Conservation (phyloP, 1,139 yeast species). For the Hyphopichia khmerensis region DNA sequence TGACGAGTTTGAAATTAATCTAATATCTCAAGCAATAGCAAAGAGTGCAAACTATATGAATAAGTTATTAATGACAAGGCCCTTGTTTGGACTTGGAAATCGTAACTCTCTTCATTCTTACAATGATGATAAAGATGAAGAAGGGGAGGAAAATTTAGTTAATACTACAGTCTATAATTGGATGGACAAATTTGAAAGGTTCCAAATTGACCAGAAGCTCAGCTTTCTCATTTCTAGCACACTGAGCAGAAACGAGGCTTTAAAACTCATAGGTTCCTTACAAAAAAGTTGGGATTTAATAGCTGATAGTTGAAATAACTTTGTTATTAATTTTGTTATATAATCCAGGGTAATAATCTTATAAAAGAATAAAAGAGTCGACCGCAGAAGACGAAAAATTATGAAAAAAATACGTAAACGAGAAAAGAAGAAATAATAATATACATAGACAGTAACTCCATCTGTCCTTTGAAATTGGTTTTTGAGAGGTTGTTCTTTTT, state of each 20-base stretch:
- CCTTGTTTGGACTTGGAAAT: constrained; percentile 12
- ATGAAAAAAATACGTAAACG: background rate
- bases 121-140: background rate
- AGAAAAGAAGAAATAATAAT: constrained; percentile 4
- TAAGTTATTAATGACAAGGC: constrained; percentile 21
- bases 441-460: constrained; percentile 1
- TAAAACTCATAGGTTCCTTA: constrained; percentile 12
- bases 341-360: too few relatives aligned
- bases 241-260: constrained; percentile 4
- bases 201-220: constrained; percentile 22
- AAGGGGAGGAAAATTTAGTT: background rate
- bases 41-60: constrained; percentile 28
- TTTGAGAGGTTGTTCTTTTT: too few relatives aligned
- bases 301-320: background rate
- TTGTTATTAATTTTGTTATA: too few relatives aligned
- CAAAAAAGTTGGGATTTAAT: constrained; percentile 21
- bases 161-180: constrained; percentile 4
- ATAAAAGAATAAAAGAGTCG: too few relatives aligned
- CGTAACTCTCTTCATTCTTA: background rate
- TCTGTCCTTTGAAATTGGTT: background rate
- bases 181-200: constrained; percentile 9
- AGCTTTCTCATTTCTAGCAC: constrained; percentile 16
- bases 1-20: constrained; percentile 34
- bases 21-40: constrained; percentile 33
- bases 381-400: background rate